Base-by-base conservation (phyloP, 495 filamentous ascomycete species). In the Penicillium macrosclerotiorum region DNA sequence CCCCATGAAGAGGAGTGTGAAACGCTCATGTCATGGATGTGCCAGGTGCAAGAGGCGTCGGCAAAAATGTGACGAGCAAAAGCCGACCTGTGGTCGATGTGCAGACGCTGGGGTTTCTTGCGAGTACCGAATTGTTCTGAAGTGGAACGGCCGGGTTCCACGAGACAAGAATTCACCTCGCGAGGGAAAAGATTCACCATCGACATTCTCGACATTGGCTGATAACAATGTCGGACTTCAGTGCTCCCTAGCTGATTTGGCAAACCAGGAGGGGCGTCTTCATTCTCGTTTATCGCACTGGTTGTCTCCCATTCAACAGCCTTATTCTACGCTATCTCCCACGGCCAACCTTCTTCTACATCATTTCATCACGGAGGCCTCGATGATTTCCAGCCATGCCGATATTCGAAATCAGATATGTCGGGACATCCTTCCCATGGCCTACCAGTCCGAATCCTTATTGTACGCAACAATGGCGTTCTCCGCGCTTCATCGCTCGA, bases 111-210 rank as follows among this genome's bases (percentile, higher is more conserved):
- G 27, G 9, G 30, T 19, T n/a, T 3, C 34, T n/a, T 54, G 51
- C 32, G 45, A 49, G 30, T 54, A 54, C 31, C 34, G 17, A 20
- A 27, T 54, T 26, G 32, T 26, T 5, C 27, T 54, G 12, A 54
- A 54, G 33, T 54, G 51, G 51, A 49, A 54, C 26, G 51, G 51
- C 26, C 40, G 51, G 3, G 51, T 54, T 2, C 51, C 51, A 1
- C 25, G 51, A 20, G 22, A 45, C 11, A 13, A n/a, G 11, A 49
- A 54, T 13, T 20, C 34, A 5, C 8, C 46, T 14, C 20, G 4
- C 2, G 20, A 31, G 23, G 14, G 12, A 18, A 12, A 16, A 11
- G 31, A 3, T 20, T 32, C 39, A 13, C 5, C 8, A n/a, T 8
- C 12, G 1, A n/a, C 27, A 8, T 14, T 25, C 16, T 3, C 26